Evolutionary conservation across 148 eudicot genomes (phyloP).

Genomic region (Nepenthes gracilis): DNA sequence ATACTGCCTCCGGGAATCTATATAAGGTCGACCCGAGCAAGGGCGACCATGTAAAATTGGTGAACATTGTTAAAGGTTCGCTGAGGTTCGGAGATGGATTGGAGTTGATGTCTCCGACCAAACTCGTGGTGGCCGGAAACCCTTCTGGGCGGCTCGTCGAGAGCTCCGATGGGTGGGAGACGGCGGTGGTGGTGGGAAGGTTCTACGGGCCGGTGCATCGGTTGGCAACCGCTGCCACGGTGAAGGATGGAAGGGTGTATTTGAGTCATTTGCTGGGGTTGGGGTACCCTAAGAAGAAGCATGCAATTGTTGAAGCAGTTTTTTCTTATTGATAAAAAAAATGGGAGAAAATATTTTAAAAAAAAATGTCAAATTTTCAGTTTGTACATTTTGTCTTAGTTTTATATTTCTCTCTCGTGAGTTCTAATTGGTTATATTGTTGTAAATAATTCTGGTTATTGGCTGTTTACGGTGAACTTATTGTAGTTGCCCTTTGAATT

Average conservation of each 20-base stretch:
- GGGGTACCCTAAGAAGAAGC: slow-evolving; percentile 79
- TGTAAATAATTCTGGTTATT: no score
- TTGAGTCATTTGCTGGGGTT: slow-evolving; percentile 64
- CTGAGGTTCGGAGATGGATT: slow-evolving; percentile 61
- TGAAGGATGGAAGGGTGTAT: slow-evolving; percentile 74
- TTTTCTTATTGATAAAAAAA: slow-evolving; percentile 13
- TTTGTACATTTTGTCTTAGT: no score
- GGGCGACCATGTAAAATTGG: slow-evolving; percentile 30
- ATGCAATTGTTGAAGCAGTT: slow-evolving; percentile 62
- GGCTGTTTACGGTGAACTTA: no score
- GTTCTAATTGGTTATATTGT: no score
- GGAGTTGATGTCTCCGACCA: slow-evolving; percentile 55
- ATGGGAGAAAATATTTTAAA: no score
- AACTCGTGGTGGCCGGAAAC: slow-evolving; percentile 66
- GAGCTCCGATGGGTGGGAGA: slow-evolving; percentile 71
- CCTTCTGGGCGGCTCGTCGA: slow-evolving; percentile 48
- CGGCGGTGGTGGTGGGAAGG: slow-evolving; percentile 35
- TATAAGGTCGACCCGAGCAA: slow-evolving; percentile 38
- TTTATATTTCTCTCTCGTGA: no score
- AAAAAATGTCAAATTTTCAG: no score
- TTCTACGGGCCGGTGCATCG: slow-evolving; percentile 43
- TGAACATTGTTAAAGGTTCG: slow-evolving; percentile 31
- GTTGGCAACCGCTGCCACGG: slow-evolving; percentile 47
- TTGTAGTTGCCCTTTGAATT: no score
- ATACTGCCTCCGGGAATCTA: slow-evolving; percentile 58